Conservation (phyloP, 805 yeast species). For the Ogataea minuta region DNA sequence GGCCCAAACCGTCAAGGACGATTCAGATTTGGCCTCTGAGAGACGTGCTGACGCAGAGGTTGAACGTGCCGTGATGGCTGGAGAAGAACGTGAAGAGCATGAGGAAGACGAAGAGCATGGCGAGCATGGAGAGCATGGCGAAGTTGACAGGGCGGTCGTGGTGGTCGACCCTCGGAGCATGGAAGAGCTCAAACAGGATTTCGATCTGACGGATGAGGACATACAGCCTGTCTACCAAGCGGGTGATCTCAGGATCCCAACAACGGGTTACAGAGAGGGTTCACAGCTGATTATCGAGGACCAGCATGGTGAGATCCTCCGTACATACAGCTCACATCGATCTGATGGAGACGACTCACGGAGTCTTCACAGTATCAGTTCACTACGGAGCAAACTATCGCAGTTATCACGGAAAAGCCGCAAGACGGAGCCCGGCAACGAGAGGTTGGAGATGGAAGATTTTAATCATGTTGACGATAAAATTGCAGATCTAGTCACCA, state of each 20-base stretch:
- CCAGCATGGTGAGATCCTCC: conserved; percentile 76
- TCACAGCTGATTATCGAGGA: conserved; percentile 72
- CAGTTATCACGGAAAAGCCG: conserved; percentile 1
- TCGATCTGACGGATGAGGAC: conserved; percentile 22
- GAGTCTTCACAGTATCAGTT: conserved; percentile 21
- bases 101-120: conserved; percentile 7
- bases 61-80: neutral
- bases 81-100: neutral
- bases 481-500: conserved; percentile 16
- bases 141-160: conserved; percentile 9
- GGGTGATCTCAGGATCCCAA: conserved; percentile 33
- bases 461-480: conserved; percentile 11
- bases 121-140: conserved; percentile 1
- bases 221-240: conserved; percentile 33
- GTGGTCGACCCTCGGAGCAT: conserved; percentile 13
- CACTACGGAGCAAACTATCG: conserved; percentile 16
- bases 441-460: conserved; percentile 4
- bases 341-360: conserved; percentile 4
- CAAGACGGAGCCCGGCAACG: conserved; percentile 3
- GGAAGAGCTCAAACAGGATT: conserved; percentile 19
- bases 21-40: conserved; percentile 6
- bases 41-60: conserved; percentile 1
- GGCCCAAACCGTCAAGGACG: conserved; percentile 12
- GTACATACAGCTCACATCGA: conserved; percentile 39
- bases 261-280: conserved; percentile 68